Evolutionary conservation across 139 green algal genomes (phyloP).

Genomic region (Gonium pectorale): DNA sequence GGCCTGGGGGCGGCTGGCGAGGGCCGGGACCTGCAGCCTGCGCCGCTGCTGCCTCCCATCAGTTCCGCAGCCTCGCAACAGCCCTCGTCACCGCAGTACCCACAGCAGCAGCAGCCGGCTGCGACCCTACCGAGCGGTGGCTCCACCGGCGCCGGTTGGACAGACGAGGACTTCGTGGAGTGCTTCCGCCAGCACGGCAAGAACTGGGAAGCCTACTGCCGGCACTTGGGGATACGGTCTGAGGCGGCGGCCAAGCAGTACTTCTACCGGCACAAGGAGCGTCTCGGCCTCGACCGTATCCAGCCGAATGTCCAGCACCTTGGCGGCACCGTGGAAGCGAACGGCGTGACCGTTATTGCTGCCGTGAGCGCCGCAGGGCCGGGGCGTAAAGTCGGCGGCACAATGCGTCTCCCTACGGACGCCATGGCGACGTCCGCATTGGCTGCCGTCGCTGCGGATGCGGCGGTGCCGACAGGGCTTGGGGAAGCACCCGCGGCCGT

Average conservation of each 20-base stretch:
- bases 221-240: constrained; percentile 58
- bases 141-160: constrained; percentile 29
- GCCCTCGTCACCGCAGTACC: neutral
- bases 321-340: neutral
- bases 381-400: no score
- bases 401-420: no score
- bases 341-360: neutral
- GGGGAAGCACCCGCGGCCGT: no score
- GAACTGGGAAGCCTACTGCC: constrained; percentile 64
- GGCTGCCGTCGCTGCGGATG: no score
- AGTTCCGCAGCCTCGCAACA: neutral
- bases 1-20: neutral
- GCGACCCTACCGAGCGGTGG: neutral
- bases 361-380: neutral
- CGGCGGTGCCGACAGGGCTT: no score
- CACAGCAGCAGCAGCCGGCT: neutral
- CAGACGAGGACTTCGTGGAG: constrained; percentile 71
- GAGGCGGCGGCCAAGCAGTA: constrained; percentile 64
- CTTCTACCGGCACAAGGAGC: constrained; percentile 67
- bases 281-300: constrained; percentile 64
- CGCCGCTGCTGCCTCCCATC: constrained; percentile 24
- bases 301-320: neutral
- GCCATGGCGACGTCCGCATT: no score
- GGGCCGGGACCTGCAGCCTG: neutral
- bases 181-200: constrained; percentile 65